Evolutionary conservation across 2,329 filamentous ascomycete species (phyloP).

Genomic region (Botrytis hyacinthi): DNA sequence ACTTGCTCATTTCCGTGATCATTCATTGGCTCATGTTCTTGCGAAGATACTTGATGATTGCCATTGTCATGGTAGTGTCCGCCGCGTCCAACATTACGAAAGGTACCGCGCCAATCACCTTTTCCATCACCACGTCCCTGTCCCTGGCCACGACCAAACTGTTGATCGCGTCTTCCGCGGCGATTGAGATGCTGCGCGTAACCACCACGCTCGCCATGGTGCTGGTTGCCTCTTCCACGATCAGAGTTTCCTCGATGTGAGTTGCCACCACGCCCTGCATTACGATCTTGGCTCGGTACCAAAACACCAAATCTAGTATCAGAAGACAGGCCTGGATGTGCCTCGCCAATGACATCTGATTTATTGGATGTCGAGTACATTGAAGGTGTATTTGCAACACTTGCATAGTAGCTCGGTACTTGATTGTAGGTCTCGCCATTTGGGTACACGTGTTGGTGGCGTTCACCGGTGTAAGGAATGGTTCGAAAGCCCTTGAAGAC

Average conservation of each 20-base stretch:
- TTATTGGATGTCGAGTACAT: conserved; percentile 9
- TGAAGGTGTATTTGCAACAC: background rate
- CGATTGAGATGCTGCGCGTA: conserved; percentile 3
- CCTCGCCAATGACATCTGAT: conserved; percentile 4
- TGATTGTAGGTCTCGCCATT: background rate
- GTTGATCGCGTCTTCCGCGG: background rate
- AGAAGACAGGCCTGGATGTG: conserved; percentile 12
- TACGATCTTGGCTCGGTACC: background rate
- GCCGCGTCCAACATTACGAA: background rate
- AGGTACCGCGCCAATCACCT: background rate
- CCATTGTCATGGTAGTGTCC: background rate
- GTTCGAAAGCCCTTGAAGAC: conserved; percentile 18
- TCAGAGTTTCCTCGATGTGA: background rate
- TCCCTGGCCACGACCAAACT: conserved; percentile 9
- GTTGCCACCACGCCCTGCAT: background rate
- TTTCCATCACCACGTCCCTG: background rate
- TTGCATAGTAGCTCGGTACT: conserved; percentile 15
- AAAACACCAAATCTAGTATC: conserved; percentile 17
- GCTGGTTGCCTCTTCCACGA: background rate
- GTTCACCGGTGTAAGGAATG: background rate
- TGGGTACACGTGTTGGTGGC: background rate
- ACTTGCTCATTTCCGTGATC: background rate
- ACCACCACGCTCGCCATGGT: background rate
- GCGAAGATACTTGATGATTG: background rate
- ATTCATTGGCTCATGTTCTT: background rate